Evolutionary conservation across 1,284 basidiomycete genomes (phyloP), one percentile per base, ranked within the genome.

Genomic region (Apiotrichum domesticum): DNA sequence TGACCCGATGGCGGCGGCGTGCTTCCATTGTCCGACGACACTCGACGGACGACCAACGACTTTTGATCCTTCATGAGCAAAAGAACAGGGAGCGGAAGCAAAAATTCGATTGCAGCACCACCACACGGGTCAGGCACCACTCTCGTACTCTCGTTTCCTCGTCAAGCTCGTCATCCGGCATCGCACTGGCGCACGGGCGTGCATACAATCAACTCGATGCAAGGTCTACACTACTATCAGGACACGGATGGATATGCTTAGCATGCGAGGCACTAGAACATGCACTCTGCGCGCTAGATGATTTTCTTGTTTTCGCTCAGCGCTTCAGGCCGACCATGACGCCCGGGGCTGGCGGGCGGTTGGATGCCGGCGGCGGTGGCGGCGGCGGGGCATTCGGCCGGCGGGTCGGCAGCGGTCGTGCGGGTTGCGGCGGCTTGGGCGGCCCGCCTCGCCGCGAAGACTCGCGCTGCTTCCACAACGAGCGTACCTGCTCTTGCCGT

Each of bases 381-480:
- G 35, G 43, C 21, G 52, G 55, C 15, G 15, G 43, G 6, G 43
- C 35, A n/a, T 2, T 14, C 10, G 34, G 15, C 5, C 9, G 35
- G 37, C 10, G 35, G 3, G 11, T n/a, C 4, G 44, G 51, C 6
- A 10, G 43, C 33, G 5, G 21, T 21, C 21, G 21, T 21, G 21
- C 21, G 13, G 13, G 61, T 59, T 52, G 60, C 62, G 29, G 61
- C 62, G 6, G 63, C 61, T 40, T 59, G 52, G 10, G 47, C 35
- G 21, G 47, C 1, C 7, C 35, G 52, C 7, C 37, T 53, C 37
- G 51, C 29, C 47, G 42, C 39, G 37, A 35, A 58, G 66, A 65
- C 63, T 58, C 59, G 35, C 74, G 58, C 11, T 63, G 57, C 55
- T 77, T 76, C 72, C 73, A 76, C 3, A 70, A 69, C 8, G 65